Evolutionary conservation across 2,329 filamentous ascomycete species (phyloP).

Genomic region (Alternaria panax): DNA sequence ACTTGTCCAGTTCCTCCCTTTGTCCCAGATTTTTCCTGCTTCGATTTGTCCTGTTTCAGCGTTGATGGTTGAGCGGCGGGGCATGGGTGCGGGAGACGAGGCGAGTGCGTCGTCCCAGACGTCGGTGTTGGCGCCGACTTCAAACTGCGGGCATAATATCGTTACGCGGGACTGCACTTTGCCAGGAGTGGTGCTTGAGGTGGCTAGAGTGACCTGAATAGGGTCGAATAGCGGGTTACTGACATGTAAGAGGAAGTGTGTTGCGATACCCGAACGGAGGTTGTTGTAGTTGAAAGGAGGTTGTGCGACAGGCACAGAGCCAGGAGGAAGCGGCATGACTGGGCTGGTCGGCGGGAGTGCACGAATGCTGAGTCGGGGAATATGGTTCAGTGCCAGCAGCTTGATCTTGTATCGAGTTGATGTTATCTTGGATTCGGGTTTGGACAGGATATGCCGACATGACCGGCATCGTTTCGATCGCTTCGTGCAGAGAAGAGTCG

Average conservation of each 20-base stretch:
- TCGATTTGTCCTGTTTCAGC: slow-evolving; percentile 62
- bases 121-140: slow-evolving; percentile 92
- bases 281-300: slow-evolving; percentile 55
- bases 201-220: slow-evolving; percentile 86
- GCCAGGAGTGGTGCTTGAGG: slow-evolving; percentile 61
- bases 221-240: slow-evolving; percentile 94
- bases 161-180: slow-evolving; percentile 72
- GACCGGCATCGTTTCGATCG: slow-evolving; percentile 90
- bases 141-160: slow-evolving; percentile 91
- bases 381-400: slow-evolving; percentile 82
- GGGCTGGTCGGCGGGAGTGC: slow-evolving; percentile 61
- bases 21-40: slow-evolving; percentile 95
- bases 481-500: slow-evolving; percentile 86
- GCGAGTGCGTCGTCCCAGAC: slow-evolving; percentile 89
- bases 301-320: slow-evolving; percentile 34
- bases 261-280: slow-evolving; percentile 59
- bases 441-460: slow-evolving; percentile 93
- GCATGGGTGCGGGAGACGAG: slow-evolving; percentile 49
- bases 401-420: slow-evolving; percentile 93
- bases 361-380: slow-evolving; percentile 80
- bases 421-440: slow-evolving; percentile 88
- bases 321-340: slow-evolving; percentile 54
- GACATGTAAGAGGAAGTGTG: slow-evolving; percentile 87
- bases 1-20: slow-evolving; percentile 91
- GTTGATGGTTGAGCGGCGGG: slow-evolving; percentile 31